phyloP scores from a whole-genome alignment of 164 flowering plant species.

The Tetrastigma voinierianum region DNA sequence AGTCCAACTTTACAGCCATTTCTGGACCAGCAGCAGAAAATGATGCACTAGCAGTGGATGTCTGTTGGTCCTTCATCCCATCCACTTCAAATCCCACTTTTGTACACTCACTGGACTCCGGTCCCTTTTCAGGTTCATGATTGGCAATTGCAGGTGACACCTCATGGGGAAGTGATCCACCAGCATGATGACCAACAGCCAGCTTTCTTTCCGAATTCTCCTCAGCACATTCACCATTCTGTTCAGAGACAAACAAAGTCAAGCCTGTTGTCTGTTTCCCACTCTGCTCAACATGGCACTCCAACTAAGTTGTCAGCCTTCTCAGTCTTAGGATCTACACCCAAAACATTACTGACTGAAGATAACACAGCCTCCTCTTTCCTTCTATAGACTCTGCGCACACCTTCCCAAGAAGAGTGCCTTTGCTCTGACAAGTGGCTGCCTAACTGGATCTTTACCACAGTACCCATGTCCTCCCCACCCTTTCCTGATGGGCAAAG shows the following conservation, averaged over 20 bases:
- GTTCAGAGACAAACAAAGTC: slow-evolving; percentile 15
- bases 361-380: slow-evolving; percentile 3
- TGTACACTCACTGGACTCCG: slow-evolving; percentile 18
- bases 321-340: slow-evolving; percentile 22
- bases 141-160: slow-evolving; percentile 13
- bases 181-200: slow-evolving; percentile 13
- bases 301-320: slow-evolving; percentile 20
- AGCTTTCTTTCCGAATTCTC: slow-evolving; percentile 30
- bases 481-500: slow-evolving; percentile 8
- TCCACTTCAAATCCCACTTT: slow-evolving; percentile 27
- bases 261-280: slow-evolving; percentile 19
- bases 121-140: slow-evolving; percentile 19
- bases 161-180: slow-evolving; percentile 18
- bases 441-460: background rate
- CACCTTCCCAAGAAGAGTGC: background rate
- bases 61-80: slow-evolving; percentile 33
- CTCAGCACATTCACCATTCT: slow-evolving; percentile 18
- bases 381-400: slow-evolving; percentile 12
- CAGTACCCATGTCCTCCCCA: slow-evolving; percentile 2
- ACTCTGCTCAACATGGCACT: slow-evolving; percentile 10
- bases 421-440: slow-evolving; percentile 6
- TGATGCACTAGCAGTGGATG: slow-evolving; percentile 33
- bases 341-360: slow-evolving; percentile 17
- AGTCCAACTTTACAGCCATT: slow-evolving; percentile 49
- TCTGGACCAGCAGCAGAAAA: slow-evolving; percentile 36